Evolutionary conservation across 352 stramenopile genomes (phyloP), one percentile per base, ranked within the genome.

Genomic region (Hyaloperonospora arabidopsidis): DNA sequence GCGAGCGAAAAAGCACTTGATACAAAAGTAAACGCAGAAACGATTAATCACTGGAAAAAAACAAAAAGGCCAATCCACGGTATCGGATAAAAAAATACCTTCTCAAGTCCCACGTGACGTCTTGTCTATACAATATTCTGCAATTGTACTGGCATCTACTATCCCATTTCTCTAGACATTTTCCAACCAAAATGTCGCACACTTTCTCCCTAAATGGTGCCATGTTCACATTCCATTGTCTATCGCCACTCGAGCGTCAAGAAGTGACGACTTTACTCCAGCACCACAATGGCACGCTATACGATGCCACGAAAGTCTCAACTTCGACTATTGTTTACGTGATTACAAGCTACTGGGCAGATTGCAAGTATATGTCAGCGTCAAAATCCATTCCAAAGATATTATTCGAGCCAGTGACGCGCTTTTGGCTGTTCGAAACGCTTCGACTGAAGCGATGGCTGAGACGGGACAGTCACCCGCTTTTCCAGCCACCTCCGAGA

Each of bases 391-490:
- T 22, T 19, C 15, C 1, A 18, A 51, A 45, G 19, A 28, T 54
- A 0, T 39, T 36, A 11, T 21, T 55, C 15, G 45, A 41, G 17
- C 58, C 41, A 12, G 74, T 84, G 39, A 87, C 77, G n/a, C 57
- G 64, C 44, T 86, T 74, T 40, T 87, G 77, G 77, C 61, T 86
- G 39, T 50, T 52, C 1, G 75, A 86, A 45, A 70, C 70, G 57
- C 47, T 80, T 45, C 59, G 64, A 4, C 45, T 59, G 3, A 53
- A 55, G n/a, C 59, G 61, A 23, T 83, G 70, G 70, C 44, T 87
- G 22, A 49, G 49, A 0, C 47, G 59, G 15, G 56, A 69, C 13
- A 54, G 48, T 18, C 59, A 81, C 47, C 52, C 58, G 48, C 79
- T 84, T 63, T 87, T 85, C 46, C 49, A 52, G 22, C 74, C 72